Evolutionary conservation across 192 early-diverging fungal genomes (phyloP), one percentile per base, ranked within the genome.

Genomic region (Borealophlyctis nickersoniae): DNA sequence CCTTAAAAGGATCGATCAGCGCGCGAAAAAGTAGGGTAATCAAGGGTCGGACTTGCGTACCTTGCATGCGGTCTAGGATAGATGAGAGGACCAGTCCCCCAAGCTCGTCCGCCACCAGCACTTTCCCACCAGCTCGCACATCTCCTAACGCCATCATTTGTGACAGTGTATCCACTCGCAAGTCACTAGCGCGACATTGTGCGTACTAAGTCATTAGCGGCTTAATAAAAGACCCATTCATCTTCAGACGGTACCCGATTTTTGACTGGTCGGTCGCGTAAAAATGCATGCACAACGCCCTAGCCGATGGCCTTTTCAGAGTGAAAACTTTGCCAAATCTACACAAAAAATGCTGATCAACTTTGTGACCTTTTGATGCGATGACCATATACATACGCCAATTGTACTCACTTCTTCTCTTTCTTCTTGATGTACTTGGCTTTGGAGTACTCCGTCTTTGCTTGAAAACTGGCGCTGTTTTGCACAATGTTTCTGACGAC

Each of bases 401-500:
- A 52, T 26, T 9, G 9, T 2, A 34, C 58, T 2, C 64, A 81
- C 80, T 82, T 82, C 57, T 73, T 64, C 48, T 75, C 63, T 52
- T 82, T 82, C 65, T 90, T 83, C 66, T 87, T 78, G 58, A 97
- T 89, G 60, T 97, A 97, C 81, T 98, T 98, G 32, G 90, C 88
- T 75, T 97, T 94, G 24, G 94, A 89, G 65, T 89, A 98, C 64
- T 94, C 92, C 0, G 96, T 98, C 75, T 98, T 98, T 58, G 87
- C 81, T 45, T 91, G 87, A 71, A 95, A 97, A n/a, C 86, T 72
- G 28, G 86, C 75, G 73, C 91, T 90, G 70, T 91, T 91, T 55
- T 87, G 88, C 2, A 89, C 83, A 49, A 98, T 73, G 45, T 85
- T 86, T 62, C 84, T 78, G 60, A 98, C 92, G 30, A 98, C 84